Percentiles rank a stretch among this genome's conserved stretches.
These are phyloP conservation scores for Musa balbisiana DNA, from an alignment of 202 grass and related monocot genomes.

Conservation along the genomic window DNA sequence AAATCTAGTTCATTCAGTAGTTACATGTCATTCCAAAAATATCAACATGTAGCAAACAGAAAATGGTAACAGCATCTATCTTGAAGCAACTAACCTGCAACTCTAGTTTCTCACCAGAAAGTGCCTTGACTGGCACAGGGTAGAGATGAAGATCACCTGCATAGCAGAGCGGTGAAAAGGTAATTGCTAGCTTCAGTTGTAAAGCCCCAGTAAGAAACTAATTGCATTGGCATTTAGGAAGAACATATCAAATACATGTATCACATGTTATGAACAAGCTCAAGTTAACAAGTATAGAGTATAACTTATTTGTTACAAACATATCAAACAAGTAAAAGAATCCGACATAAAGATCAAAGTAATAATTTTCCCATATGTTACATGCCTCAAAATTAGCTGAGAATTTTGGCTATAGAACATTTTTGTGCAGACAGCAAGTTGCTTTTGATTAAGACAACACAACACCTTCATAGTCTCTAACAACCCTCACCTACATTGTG, in stretches of 20 bases:
- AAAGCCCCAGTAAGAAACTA: neutral
- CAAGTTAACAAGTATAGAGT: neutral
- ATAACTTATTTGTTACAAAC: no score
- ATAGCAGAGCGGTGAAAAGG: constrained; percentile 22
- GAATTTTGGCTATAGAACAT: neutral
- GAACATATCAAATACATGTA: neutral
- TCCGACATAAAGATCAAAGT: no score
- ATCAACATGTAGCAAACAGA: neutral
- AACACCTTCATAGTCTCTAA: neutral
- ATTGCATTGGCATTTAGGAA: neutral
- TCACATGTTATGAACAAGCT: neutral
- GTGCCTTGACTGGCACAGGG: constrained; percentile 69
- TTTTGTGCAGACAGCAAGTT: neutral
- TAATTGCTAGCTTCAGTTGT: neutral
- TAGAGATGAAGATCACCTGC: constrained; percentile 85
- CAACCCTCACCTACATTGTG: no score
- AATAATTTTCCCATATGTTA: neutral
- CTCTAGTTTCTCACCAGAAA: constrained; percentile 93
- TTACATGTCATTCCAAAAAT: neutral
- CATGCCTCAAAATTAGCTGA: neutral
- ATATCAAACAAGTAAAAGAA: no score
- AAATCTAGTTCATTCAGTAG: neutral
- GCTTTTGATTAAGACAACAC: neutral
- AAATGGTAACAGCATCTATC: neutral
- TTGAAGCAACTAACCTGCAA: constrained; percentile 48